Percentiles rank a stretch among this genome's conserved stretches.
Evolutionary conservation across 1,284 basidiomycete genomes (phyloP).

Genomic region (Apiotrichum porosum): DNA sequence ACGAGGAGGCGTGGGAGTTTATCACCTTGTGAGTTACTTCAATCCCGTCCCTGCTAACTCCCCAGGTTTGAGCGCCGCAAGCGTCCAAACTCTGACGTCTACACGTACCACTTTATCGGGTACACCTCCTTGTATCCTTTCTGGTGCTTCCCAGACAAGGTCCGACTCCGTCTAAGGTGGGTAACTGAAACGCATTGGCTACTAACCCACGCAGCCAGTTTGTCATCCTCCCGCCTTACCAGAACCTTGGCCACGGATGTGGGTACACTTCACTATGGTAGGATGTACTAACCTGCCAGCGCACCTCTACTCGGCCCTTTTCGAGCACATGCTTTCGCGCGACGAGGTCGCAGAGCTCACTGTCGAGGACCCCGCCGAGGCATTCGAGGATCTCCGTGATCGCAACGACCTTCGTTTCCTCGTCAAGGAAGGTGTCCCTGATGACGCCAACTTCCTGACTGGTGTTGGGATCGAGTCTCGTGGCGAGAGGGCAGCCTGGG

Average conservation of each 20-base stretch:
- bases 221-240: slow-evolving; percentile 85
- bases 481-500: slow-evolving; percentile 56
- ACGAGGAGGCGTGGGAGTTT: slow-evolving; percentile 85
- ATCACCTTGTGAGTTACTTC: slow-evolving; percentile 61
- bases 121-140: slow-evolving; percentile 90
- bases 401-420: slow-evolving; percentile 83
- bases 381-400: slow-evolving; percentile 71
- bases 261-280: slow-evolving; percentile 48
- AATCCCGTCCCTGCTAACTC: slow-evolving; percentile 41
- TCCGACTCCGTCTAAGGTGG: slow-evolving; percentile 76
- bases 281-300: slow-evolving; percentile 52
- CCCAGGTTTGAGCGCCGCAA: slow-evolving; percentile 68
- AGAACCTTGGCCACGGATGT: slow-evolving; percentile 86
- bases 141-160: slow-evolving; percentile 84
- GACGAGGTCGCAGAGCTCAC: slow-evolving; percentile 79
- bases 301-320: slow-evolving; percentile 80
- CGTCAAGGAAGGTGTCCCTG: slow-evolving; percentile 30
- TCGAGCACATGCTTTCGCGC: slow-evolving; percentile 65
- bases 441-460: slow-evolving; percentile 33
- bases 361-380: slow-evolving; percentile 92
- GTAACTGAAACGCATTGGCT: slow-evolving; percentile 15
- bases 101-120: slow-evolving; percentile 82
- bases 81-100: slow-evolving; percentile 47
- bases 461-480: slow-evolving; percentile 33
- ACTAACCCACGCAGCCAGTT: slow-evolving; percentile 66